phyloP scores from a whole-genome alignment of 345 rosid genomes.

The Hibiscus syriacus region DNA sequence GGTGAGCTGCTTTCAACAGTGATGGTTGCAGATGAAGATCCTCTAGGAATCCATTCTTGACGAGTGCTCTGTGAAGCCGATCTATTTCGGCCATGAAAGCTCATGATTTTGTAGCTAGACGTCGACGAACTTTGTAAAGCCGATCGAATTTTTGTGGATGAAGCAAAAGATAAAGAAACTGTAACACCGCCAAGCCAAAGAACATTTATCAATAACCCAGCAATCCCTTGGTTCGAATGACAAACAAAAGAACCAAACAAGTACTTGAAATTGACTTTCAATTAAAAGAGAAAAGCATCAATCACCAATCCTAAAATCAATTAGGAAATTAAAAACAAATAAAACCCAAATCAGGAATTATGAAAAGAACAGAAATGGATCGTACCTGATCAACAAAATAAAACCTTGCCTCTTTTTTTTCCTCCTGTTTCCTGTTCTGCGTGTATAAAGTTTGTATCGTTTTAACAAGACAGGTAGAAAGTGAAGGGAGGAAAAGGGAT shows the following conservation, averaged over 20 bases:
- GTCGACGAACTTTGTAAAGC: neutral
- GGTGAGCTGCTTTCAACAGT: constrained; percentile 21
- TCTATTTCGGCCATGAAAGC: constrained; percentile 42
- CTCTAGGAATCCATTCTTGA: constrained; percentile 74
- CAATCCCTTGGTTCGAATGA: neutral
- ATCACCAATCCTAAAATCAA: neutral
- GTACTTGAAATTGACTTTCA: neutral
- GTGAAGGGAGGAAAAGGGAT: too few relatives aligned
- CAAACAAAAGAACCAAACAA: neutral
- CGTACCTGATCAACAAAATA: too few relatives aligned
- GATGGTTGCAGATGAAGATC: constrained; percentile 18
- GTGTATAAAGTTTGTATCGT: too few relatives aligned
- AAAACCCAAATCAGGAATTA: too few relatives aligned
- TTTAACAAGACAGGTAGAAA: too few relatives aligned
- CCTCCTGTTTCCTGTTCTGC: too few relatives aligned
- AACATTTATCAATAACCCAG: neutral
- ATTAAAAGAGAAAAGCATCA: neutral
- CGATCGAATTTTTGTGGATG: neutral
- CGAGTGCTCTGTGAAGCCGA: constrained; percentile 31
- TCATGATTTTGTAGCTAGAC: constrained; percentile 36
- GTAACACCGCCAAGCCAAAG: neutral
- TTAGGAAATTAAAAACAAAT: neutral
- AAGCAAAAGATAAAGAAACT: neutral
- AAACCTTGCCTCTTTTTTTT: too few relatives aligned
- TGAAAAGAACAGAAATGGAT: too few relatives aligned